Percentiles rank a stretch among this genome's conserved stretches.
These are phyloP conservation scores for Axilococcus clingmanii DNA, from an alignment of 139 green algal species.

Conservation along the genomic window DNA sequence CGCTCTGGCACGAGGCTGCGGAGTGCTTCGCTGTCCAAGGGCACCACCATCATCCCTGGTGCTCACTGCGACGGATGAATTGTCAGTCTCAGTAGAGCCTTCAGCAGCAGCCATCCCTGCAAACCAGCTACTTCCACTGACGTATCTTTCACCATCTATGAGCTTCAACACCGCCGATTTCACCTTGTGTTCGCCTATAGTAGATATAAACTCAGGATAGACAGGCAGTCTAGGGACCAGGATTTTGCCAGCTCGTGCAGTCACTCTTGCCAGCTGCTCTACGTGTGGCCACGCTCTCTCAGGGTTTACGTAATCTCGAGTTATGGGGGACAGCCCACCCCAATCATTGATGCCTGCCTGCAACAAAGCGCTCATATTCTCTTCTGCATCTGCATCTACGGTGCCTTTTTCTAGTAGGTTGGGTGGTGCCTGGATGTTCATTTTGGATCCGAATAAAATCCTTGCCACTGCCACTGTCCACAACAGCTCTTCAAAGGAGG, in stretches of 20 bases:
- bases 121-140: constrained; percentile 39
- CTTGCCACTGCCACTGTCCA: constrained; percentile 67
- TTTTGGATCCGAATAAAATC: constrained; percentile 53
- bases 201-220: constrained; percentile 45
- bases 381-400: background rate
- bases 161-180: constrained; percentile 21
- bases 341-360: constrained; percentile 79
- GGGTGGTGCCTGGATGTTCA: constrained; percentile 50
- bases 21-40: too few species aligned
- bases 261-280: constrained; percentile 41
- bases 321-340: constrained; percentile 75
- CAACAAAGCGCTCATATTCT: constrained; percentile 51
- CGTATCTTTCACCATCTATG: constrained; percentile 33
- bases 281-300: constrained; percentile 72
- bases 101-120: constrained; percentile 10
- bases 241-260: constrained; percentile 41
- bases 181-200: background rate
- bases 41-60: too few species aligned
- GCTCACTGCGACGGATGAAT: too few species aligned
- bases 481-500: constrained; percentile 54
- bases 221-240: constrained; percentile 71
- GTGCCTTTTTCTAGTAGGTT: constrained; percentile 44
- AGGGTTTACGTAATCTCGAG: constrained; percentile 78
- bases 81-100: too few species aligned
- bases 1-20: too few species aligned